phyloP scores from a whole-genome alignment of 2,329 filamentous ascomycete genomes.

The Biscogniauxia sp. region DNA sequence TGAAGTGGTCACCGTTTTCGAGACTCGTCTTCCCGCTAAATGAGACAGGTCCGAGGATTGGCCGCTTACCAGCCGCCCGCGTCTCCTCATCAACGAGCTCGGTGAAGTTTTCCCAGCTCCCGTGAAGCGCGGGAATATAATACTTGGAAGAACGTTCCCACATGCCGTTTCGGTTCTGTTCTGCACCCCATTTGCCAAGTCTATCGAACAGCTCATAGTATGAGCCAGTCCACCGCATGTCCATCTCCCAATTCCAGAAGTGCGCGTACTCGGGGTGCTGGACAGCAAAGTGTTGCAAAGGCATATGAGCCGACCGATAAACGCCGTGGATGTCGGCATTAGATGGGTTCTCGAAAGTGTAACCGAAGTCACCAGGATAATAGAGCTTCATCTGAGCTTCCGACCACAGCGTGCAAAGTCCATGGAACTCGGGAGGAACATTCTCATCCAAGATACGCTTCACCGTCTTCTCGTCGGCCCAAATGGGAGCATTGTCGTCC shows the following conservation, averaged over 20 bases:
- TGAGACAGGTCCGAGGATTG: conserved; percentile 67
- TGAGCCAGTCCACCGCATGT: conserved; percentile 63
- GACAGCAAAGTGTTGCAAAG: conserved; percentile 63
- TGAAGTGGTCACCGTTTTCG: conserved; percentile 51
- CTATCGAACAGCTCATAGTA: conserved; percentile 73
- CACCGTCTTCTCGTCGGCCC: conserved; percentile 73
- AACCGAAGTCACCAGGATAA: conserved; percentile 70
- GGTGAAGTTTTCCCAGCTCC: conserved; percentile 70
- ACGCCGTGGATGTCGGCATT: conserved; percentile 64
- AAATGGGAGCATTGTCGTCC: conserved; percentile 75
- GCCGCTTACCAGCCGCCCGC: conserved; percentile 44
- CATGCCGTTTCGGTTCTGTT: conserved; percentile 67
- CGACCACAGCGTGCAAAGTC: conserved; percentile 80
- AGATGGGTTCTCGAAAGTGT: conserved; percentile 59
- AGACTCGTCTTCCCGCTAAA: conserved; percentile 49
- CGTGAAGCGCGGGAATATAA: conserved; percentile 70
- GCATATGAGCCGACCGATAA: conserved; percentile 63
- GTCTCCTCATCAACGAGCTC: conserved; percentile 62
- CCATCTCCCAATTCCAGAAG: conserved; percentile 72
- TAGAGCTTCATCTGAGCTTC: conserved; percentile 79
- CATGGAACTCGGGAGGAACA: conserved; percentile 71
- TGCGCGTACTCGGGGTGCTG: conserved; percentile 63
- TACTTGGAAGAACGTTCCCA: conserved; percentile 79
- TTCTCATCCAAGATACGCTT: conserved; percentile 66
- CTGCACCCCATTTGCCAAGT: conserved; percentile 62